These are phyloP conservation scores for Exophiala spinifera DNA, from an alignment of 2,329 filamentous ascomycete species.

Conservation along the genomic window DNA sequence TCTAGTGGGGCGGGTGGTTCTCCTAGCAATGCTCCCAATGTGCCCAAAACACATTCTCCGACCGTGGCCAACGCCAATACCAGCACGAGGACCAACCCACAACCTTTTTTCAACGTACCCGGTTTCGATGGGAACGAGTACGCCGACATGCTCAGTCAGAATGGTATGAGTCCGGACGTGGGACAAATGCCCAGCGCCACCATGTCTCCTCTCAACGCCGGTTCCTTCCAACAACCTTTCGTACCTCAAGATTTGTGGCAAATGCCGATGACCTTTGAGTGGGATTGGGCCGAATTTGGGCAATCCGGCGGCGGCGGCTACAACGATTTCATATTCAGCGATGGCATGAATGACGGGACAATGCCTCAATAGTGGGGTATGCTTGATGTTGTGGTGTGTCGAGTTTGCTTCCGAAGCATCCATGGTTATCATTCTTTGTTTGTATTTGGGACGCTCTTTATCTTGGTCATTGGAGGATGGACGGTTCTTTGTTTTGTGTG, in stretches of 20 bases:
- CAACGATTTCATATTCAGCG: constrained; percentile 24
- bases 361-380: constrained; percentile 19
- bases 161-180: constrained; percentile 36
- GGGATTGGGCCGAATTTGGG: constrained; percentile 63
- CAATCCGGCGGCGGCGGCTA: constrained; percentile 9
- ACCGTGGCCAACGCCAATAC: constrained; percentile 4
- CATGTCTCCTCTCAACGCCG: constrained; percentile 35
- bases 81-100: constrained; percentile 8
- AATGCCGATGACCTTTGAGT: constrained; percentile 93
- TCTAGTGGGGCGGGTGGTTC: constrained; percentile 20
- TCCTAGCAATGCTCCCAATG: constrained; percentile 7
- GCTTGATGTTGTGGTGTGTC: not conserved
- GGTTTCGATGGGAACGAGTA: constrained; percentile 35
- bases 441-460: too few relatives aligned
- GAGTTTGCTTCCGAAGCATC: too few relatives aligned
- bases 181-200: constrained; percentile 33
- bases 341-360: constrained; percentile 20
- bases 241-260: constrained; percentile 92
- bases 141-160: constrained; percentile 38
- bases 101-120: constrained; percentile 30
- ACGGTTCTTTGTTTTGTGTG: not conserved
- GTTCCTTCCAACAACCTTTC: constrained; percentile 74
- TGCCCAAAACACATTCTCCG: constrained; percentile 4
- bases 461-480: too few relatives aligned
- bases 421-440: too few relatives aligned